phyloP scores from a whole-genome alignment of 805 yeast genomes.

The Saccharomyces paradoxus region DNA sequence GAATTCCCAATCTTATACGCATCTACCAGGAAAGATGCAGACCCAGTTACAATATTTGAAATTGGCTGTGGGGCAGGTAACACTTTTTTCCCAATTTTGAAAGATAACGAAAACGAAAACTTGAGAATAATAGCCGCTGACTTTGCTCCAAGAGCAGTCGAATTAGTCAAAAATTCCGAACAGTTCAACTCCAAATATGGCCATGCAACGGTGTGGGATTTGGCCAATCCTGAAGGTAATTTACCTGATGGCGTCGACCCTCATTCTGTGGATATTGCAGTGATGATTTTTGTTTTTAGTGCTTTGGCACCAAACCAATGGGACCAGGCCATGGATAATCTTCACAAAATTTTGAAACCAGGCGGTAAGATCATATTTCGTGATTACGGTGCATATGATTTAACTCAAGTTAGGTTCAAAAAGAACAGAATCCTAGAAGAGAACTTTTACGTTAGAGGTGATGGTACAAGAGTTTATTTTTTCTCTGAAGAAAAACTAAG shows the following conservation, averaged over 20 bases:
- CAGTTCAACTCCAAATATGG: conserved; percentile 54
- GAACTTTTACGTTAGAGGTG: conserved; percentile 93
- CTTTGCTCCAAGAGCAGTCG: conserved; percentile 83
- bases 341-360: conserved; percentile 71
- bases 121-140: conserved; percentile 78
- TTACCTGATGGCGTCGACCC: conserved; percentile 82
- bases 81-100: conserved; percentile 83
- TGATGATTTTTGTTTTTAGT: conserved; percentile 91
- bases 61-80: conserved; percentile 99
- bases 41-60: conserved; percentile 71
- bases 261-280: conserved; percentile 79
- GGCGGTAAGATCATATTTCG: conserved; percentile 86
- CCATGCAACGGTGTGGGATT: conserved; percentile 90
- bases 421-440: conserved; percentile 80
- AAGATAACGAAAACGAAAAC: conserved; percentile 72
- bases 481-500: conserved; percentile 89
- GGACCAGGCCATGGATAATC: conserved; percentile 67
- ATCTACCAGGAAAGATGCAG: conserved; percentile 63
- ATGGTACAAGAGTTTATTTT: conserved; percentile 95
- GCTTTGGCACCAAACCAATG: conserved; percentile 91
- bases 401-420: conserved; percentile 91
- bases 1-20: conserved; percentile 84
- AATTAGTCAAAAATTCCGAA: conserved; percentile 61
- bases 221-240: conserved; percentile 62
- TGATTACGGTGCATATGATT: conserved; percentile 92